Evolutionary conservation across 2,329 filamentous ascomycete genomes (phyloP), one percentile per base, ranked within the genome.

Genomic region (Juglanconis sp.): DNA sequence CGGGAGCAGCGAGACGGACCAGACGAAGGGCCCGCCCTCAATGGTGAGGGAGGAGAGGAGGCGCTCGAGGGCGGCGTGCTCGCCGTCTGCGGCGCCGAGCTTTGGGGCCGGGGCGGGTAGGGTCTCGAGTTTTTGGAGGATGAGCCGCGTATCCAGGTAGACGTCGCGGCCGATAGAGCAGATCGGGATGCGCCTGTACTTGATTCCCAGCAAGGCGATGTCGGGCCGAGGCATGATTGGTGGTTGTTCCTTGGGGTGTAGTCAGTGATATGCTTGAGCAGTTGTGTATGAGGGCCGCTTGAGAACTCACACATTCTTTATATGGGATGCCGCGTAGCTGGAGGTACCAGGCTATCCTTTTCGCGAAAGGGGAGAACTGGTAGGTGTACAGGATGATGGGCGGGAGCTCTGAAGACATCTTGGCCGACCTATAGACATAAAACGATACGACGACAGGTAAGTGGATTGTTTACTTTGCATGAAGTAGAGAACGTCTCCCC

Each of bases 111-210:
- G 64, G 0, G 81, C 81, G 68, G 82, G 84, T 40, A 82, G 73
- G 1, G 75, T 66, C 67, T 90, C 86, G 1, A 92, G 82, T 70
- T 86, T 87, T 32, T 72, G 72, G 24, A 92, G 72, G 66, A 91
- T 91, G 30, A 91, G 80, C 3, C 86, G 83, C 2, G 86, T 87
- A 76, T 92, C 89, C 62, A 85, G 76, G 74, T 90, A 91, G 48
- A 92, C 75, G 68, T 90, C 84, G 5, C 82, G 78, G 15, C 87
- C 88, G 65, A 91, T 85, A 30, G 84, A 75, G 54, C 91, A 73
- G 54, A 91, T 68, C 1, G 89, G 89, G 59, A 91, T 90, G 60
- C 89, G 87, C 4, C 88, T 82, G 73, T 92, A 88, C 6, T 77
- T 75, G 57, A 91, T 78, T 32, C 86, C 87, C 13, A 92, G 78